A percentile compares a stretch with the other conserved stretches of the same genome.
phyloP scores from a whole-genome alignment of 2,329 filamentous ascomycete genomes.

The Nigrospora osmanthi region DNA sequence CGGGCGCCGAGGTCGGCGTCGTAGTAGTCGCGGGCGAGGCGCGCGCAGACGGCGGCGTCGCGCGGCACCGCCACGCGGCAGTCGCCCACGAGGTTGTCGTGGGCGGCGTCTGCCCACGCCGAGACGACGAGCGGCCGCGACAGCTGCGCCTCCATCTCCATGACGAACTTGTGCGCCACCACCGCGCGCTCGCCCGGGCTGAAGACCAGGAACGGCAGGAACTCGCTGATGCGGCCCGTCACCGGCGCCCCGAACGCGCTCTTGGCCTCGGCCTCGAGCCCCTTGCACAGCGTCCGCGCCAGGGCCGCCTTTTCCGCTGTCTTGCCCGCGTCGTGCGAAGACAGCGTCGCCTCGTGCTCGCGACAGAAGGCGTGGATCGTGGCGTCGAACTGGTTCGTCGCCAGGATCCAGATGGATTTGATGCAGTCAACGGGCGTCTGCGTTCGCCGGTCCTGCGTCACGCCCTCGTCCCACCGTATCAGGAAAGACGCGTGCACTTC shows the following conservation, averaged over 20 bases:
- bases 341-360: slow-evolving; percentile 3
- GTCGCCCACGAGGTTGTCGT: slow-evolving; percentile 23
- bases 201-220: slow-evolving; percentile 16
- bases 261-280: not conserved
- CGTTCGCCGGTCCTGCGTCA: slow-evolving; percentile 30
- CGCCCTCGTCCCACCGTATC: slow-evolving; percentile 30
- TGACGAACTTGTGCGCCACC: slow-evolving; percentile 31
- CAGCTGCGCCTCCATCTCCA: slow-evolving; percentile 20
- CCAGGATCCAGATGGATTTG: slow-evolving; percentile 40
- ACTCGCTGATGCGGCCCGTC: slow-evolving; percentile 29
- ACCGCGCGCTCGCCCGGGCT: slow-evolving; percentile 22
- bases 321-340: slow-evolving; percentile 3
- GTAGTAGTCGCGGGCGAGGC: no score
- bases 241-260: slow-evolving; percentile 21
- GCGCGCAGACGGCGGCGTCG: slow-evolving; percentile 21
- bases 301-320: slow-evolving; percentile 3
- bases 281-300: slow-evolving; percentile 6
- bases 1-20: slow-evolving; percentile 23
- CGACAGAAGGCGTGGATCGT: slow-evolving; percentile 30
- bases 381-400: slow-evolving; percentile 32
- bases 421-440: slow-evolving; percentile 26
- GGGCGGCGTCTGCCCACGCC: slow-evolving; percentile 12
- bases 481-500: slow-evolving; percentile 34
- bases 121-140: slow-evolving; percentile 15
- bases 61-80: slow-evolving; percentile 18